Evolutionary conservation across 495 filamentous ascomycete species (phyloP), one percentile per base, ranked within the genome.

Genomic region (Talaromyces thailandensis): DNA sequence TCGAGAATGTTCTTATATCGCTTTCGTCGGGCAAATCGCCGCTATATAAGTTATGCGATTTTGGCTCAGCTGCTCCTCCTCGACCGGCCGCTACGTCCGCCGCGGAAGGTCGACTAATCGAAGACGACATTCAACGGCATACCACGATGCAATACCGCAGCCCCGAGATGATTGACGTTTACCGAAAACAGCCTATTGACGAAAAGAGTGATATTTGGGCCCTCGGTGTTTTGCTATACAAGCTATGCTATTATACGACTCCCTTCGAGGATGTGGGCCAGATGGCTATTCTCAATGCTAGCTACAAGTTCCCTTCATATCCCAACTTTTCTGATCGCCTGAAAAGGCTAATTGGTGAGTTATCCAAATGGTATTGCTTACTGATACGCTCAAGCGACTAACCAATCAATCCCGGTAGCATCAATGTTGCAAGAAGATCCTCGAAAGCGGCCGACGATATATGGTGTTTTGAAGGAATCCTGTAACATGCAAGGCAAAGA

Each of bases 191-290:
- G 64, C 92, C 95, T 3, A 97, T 98, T 73, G 92, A 98, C 69
- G 94, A 98, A 80, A 98, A 98, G 78, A 96, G 92, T 50, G 94
- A 98, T 75, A 96, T 98, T 21, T 98, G 94, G 94, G 94, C 94
- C 1, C 79, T 98, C 43, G 94, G 94, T 14, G 94, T 98, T 31
- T 79, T 98, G 55, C 79, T 98, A 56, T 98, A 98, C 79, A 98
- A 98, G 79, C 82, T 98, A 60, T 98, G 94, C 77, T 98, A 98
- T 78, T 98, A 98, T 77, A 98, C 95, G 28, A 98, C 94, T 8
- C 94, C 94, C 3, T 98, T 98, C 69, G 94, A 98, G 75, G 95
- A 97, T 61, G 90, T 94, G 66, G 94, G 94, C 21, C 93, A 96
- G 76, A 90, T 98, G 75, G 94, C 94, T n/a, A 98, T 98, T 65